Evolutionary conservation across 257 asterid species (phyloP), one percentile per base, ranked within the genome.

Genomic region (Ehretia macrophylla): DNA sequence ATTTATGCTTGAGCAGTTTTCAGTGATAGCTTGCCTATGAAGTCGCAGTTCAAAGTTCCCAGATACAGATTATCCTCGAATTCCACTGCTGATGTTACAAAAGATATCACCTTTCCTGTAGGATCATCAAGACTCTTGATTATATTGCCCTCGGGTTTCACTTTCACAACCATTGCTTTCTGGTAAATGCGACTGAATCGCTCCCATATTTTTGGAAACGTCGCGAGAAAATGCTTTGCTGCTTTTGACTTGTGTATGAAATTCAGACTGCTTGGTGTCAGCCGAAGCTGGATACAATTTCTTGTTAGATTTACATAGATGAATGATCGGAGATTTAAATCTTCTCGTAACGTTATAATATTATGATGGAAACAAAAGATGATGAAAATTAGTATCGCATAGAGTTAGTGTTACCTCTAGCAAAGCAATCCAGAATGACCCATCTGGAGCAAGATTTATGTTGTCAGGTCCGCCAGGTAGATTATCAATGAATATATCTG

Each of bases 371-470:
- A 14, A 57, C 8, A 19, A 8, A 11, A 32, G 23, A 32, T 57
- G 18, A 9, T 42, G 19, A 16, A 0, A 47, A 14, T 54, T 11
- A 13, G 27, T 5, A 10, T 37, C 4, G 37, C 5, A 20, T 62
- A 4, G 13, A 38, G 3, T 1, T 19, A 18, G 8, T 22, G 0
- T 20, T 70, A 84, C 90, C 87, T 82, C 67, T 59, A 85, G 0
- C 53, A 83, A 55, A 16, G 95, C 90, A 22, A 88, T 76, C 97
- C 94, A 83, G 48, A 78, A 88, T 0, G 89, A 83, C 45, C 87
- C 85, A 82, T 88, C 94, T 17, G 85, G 84, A 18, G 91, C 91
- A 61, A 88, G 87, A 55, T 86, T 86, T 58, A 88, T 77, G 81
- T 85, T 80, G 38, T 83, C 95, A 1, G 95, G 95, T 39, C 56